Base-by-base conservation (phyloP, 768 basidiomycete species). In the Atractiella rhizophila region DNA sequence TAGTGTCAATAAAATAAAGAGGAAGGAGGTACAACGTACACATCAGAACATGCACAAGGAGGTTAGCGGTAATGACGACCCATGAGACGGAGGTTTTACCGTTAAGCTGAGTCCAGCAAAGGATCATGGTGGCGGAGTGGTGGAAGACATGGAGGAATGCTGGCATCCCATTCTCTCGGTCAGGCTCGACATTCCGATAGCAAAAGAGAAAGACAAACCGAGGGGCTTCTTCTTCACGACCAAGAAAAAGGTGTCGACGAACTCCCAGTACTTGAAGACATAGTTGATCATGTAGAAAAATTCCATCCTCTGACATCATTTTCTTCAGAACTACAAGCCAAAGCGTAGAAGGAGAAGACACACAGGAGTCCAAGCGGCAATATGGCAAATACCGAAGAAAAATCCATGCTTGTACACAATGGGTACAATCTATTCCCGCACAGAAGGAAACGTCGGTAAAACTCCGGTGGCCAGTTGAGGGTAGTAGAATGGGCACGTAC, bases 231-330 rank as follows among this genome's bases (percentile, higher is more conserved):
- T 98, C 71, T 96, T 98, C 53, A 94, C 63, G 9, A 79, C 80
- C 50, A 98, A 71, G 68, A 96, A 98, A 50, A 94, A 70, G 12
- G 91, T 98, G 65, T 96, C 91, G 48, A 88, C 59, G 44, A 96
- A 71, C 62, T 98, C 91, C 48, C 91, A 63, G 60, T 94, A 96
- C 59, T 94, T 94, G 71, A 91, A 81, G 62, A 75, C 85, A 64
- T 96, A 98, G 66, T 98, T 98, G 66, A 94, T 67, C 67, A 96
- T 83, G 65, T 98, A 96, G 65, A 80, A 94, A 55, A 85, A 76
- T 63, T 94, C 78, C 59, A 94, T 66, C 69, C 13, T 70, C 85
- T 91, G 54, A 12, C 13, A 18, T 25, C 8, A 7, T 12, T 16
- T 9, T 15, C 19, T 20, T 8, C n/a, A 31, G 25, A 11, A 24